A percentile compares a stretch with the other conserved stretches of the same genome.
These are phyloP conservation scores for Talaromyces rugulosus DNA, from an alignment of 2,329 filamentous ascomycete species.

Conservation along the genomic window DNA sequence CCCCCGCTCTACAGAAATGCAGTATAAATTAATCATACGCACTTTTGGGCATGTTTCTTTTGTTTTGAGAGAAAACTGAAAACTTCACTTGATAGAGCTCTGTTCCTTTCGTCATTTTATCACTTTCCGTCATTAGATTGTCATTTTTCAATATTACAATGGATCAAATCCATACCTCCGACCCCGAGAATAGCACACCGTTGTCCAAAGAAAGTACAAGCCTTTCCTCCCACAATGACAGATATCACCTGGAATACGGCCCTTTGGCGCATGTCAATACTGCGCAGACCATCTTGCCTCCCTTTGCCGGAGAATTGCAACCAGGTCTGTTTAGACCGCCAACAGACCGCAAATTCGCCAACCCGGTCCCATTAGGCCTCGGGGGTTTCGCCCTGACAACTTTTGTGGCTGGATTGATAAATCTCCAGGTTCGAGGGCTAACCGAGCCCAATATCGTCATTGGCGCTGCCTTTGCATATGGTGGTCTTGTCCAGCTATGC, in stretches of 20 bases:
- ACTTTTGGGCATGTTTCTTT: neutral
- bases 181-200: neutral
- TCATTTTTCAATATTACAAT: neutral
- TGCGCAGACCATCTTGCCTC: constrained; percentile 41
- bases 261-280: constrained; percentile 42
- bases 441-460: constrained; percentile 60
- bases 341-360: constrained; percentile 63
- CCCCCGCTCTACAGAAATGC: neutral
- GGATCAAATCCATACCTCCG: neutral
- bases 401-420: constrained; percentile 70
- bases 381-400: constrained; percentile 72
- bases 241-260: constrained; percentile 20
- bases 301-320: constrained; percentile 66
- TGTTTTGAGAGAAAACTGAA: neutral
- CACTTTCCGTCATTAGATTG: neutral
- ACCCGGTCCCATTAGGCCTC: constrained; percentile 69
- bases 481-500: constrained; percentile 68
- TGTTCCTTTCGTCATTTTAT: neutral
- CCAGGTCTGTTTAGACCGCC: constrained; percentile 59
- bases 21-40: neutral
- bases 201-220: neutral
- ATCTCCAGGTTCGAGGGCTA: constrained; percentile 59
- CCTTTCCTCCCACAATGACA: neutral
- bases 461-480: constrained; percentile 65
- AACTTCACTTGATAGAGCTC: neutral